Base-by-base conservation (phyloP, 495 filamentous ascomycete species). In the Penicillium roqueforti region DNA sequence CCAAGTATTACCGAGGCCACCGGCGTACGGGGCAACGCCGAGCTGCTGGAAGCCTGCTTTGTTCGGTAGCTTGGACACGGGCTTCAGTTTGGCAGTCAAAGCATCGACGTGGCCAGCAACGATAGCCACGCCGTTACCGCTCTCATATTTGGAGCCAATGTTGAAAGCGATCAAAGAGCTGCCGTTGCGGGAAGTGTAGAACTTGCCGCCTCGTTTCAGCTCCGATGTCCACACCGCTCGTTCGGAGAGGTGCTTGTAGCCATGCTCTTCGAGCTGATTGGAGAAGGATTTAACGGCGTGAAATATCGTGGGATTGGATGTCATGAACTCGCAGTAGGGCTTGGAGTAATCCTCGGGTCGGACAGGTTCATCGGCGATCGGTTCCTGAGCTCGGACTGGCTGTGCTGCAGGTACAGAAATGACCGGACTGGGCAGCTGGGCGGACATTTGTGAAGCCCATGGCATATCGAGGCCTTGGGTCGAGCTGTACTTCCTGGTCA, bases 51-150 rank as follows among this genome's bases (percentile, higher is more conserved):
- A 98, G 29, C 92, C 92, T 20, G 87, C 84, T 62, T 86, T 89
- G 45, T 74, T 86, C 6, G 84, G 81, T 56, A 96, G 83, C 58
- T 84, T 89, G 54, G 89, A 86, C 4, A 95, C 83, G 3, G 92
- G 92, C 82, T 98, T 98, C 57, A 97, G 62, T 62, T 80, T 87
- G 51, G 90, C 88, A 1, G 90, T 95, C 47, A 97, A 73, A 44
- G 92, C 92, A 72, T 98, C 93, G 53, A 97, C 84, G 65, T 98
- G 93, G 22, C 90, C 91, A 8, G 90, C 93, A 38, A 97, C 76
- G 41, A 89, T 81, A 9, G 79, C 83, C 42, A 89, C 76, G 28
- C 93, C 93, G 56, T 96, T 92, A 4, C 93, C 93, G 53, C 87
- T 83, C 72, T 87, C 74, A 65, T 96, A 98, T 4, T 85, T 76